phyloP scores from a whole-genome alignment of 345 rosid genomes.

The Sonneratia caseolaris region DNA sequence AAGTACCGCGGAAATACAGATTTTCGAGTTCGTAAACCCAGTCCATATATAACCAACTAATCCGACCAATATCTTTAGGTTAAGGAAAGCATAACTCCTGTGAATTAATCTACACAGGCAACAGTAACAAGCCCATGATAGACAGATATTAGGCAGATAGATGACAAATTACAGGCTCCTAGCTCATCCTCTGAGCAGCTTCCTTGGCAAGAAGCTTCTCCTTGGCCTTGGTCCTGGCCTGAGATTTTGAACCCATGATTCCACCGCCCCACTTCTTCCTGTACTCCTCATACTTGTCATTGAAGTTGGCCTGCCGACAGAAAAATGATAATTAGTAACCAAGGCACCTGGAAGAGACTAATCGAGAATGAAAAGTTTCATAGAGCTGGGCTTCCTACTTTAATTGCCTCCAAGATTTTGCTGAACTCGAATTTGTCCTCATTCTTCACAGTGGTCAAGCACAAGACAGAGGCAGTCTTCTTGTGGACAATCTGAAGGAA shows the following conservation, averaged over 20 bases:
- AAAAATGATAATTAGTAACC: neutral
- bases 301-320: slow-evolving; percentile 47
- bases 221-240: slow-evolving; percentile 63
- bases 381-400: slow-evolving; percentile 18
- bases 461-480: slow-evolving; percentile 65
- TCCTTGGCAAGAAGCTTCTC: slow-evolving; percentile 63
- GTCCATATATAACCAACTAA: neutral
- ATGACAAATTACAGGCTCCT: neutral
- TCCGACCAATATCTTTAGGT: neutral
- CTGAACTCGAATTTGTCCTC: slow-evolving; percentile 65
- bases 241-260: slow-evolving; percentile 80
- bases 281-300: slow-evolving; percentile 59
- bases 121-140: neutral
- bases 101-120: neutral
- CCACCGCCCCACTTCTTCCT: slow-evolving; percentile 94
- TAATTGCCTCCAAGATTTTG: slow-evolving; percentile 65
- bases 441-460: slow-evolving; percentile 58
- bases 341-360: neutral
- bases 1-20: neutral
- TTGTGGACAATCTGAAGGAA: slow-evolving; percentile 46
- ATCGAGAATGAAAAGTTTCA: neutral
- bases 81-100: neutral
- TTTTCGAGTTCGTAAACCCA: neutral
- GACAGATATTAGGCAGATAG: neutral
- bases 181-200: slow-evolving; percentile 61